These are phyloP conservation scores for Dimocarpus longan DNA, from an alignment of 345 rosid species.

Conservation along the genomic window DNA sequence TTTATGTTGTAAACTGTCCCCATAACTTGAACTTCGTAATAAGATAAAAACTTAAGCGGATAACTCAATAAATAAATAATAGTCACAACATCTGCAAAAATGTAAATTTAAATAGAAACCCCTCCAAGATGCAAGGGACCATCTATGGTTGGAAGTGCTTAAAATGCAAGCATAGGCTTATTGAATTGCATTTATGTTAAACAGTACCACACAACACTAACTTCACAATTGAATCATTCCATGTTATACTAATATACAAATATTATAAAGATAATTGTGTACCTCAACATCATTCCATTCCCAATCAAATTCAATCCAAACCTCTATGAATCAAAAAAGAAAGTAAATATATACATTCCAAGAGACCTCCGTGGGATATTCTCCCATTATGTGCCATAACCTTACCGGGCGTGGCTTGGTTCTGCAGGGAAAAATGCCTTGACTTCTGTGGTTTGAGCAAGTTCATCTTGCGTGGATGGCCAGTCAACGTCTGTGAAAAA, in stretches of 20 bases:
- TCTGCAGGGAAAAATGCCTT: constrained; percentile 75
- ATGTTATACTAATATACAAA: background rate
- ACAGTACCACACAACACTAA: background rate
- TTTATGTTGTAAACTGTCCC: background rate
- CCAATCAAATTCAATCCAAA: constrained; percentile 84
- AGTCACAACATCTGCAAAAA: background rate
- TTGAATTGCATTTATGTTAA: constrained; percentile 7
- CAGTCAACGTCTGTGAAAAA: constrained; percentile 70
- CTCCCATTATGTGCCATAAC: constrained; percentile 3
- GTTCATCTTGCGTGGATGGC: constrained; percentile 81
- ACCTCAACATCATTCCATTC: constrained; percentile 85
- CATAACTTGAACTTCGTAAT: background rate
- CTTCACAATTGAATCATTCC: constrained; percentile 7
- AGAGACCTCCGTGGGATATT: background rate
- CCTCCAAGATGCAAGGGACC: too few species aligned
- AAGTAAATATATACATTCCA: constrained; percentile 16
- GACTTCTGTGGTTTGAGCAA: constrained; percentile 87
- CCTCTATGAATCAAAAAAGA: constrained; percentile 51
- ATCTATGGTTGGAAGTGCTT: background rate
- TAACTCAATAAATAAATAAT: background rate
- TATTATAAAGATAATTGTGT: constrained; percentile 21
- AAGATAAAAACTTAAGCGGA: too few species aligned
- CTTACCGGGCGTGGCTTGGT: constrained; percentile 67
- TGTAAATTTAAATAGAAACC: background rate
- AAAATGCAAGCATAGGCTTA: background rate